Evolutionary conservation across 148 eudicot species (phyloP), one percentile per base, ranked within the genome.

Genomic region (Rhododendron williamsianum): DNA sequence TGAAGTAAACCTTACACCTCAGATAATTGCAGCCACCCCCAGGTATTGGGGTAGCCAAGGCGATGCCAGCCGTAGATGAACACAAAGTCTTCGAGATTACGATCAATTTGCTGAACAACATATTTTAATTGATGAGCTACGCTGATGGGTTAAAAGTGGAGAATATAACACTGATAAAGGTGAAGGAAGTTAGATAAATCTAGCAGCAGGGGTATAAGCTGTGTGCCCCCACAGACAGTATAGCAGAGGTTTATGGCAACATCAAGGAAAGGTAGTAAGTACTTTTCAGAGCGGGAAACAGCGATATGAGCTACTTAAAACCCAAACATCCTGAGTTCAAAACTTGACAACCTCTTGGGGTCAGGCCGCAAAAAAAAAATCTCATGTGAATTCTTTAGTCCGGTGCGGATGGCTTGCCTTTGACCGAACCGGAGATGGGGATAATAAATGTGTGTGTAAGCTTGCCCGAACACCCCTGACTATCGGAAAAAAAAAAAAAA

Each of bases 171-270:
- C 76, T 71, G 76, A 30, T 9, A 71, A 71, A 33, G 76, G 41
- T 30, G 18, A 71, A 71, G 21, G 41, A 4, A 71, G 19, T 80
- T 18, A 35, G 71, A 51, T 3, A 71, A 54, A 81, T 58, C 41
- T 54, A 84, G 36, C 48, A 74, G 69, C 82, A 65, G 46, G 76
- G 72, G 38, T 76, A 63, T 82, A 87, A 71, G 63, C 85, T 27
- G 48, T 69, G 27, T 58, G 73, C 78, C 41, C 78, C 43, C 41
- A 25, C 49, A 84, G 43, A 33, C 46, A 73, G 69, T 45, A 38
- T 36, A 54, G 25, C 36, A 73, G 82, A 73, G 82, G 43, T 85
- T 88, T 85, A 85, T 82, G 89, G 87, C 84, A 85, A 82, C 89
- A 85, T 87, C 87, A 85, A 49, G 35, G 46, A 79, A 73, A 84